phyloP scores from a whole-genome alignment of 768 basidiomycete genomes.

The Boletus sp. region DNA sequence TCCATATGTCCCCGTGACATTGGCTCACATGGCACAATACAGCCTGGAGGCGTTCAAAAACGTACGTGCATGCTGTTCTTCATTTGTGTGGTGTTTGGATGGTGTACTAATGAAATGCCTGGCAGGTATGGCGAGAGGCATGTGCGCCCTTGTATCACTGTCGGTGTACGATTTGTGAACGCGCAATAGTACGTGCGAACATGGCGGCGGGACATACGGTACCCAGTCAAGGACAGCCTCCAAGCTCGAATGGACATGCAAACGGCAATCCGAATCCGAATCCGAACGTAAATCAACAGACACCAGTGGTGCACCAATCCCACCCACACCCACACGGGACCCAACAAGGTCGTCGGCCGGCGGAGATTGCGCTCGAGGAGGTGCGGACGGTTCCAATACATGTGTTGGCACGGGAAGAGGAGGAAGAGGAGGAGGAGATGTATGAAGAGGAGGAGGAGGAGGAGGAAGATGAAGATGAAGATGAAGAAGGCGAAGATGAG shows the following conservation, averaged over 20 bases:
- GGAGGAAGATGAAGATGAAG: slow-evolving; percentile 26
- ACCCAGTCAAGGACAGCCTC: slow-evolving; percentile 25
- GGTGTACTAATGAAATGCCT: slow-evolving; percentile 1
- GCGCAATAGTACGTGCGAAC: slow-evolving; percentile 56
- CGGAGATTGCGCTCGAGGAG: slow-evolving; percentile 29
- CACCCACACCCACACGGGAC: slow-evolving; percentile 4
- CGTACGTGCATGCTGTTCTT: slow-evolving; percentile 39
- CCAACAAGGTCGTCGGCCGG: background rate
- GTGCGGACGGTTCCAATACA: slow-evolving; percentile 20
- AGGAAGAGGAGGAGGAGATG: slow-evolving; percentile 29
- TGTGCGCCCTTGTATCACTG: slow-evolving; percentile 71
- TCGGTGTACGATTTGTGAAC: slow-evolving; percentile 70
- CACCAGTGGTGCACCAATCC: background rate
- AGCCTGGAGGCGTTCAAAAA: slow-evolving; percentile 56
- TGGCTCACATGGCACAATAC: slow-evolving; percentile 52
- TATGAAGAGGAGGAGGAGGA: slow-evolving; percentile 24
- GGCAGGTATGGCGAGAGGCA: slow-evolving; percentile 72
- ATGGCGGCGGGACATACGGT: slow-evolving; percentile 39
- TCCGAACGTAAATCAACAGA: slow-evolving; percentile 6
- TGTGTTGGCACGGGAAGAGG: slow-evolving; percentile 26
- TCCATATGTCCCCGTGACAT: slow-evolving; percentile 63
- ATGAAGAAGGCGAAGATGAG: slow-evolving; percentile 23
- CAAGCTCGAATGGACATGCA: background rate
- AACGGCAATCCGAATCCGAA: background rate
- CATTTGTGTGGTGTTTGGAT: background rate